Percentiles rank a stretch among this genome's conserved stretches.
These are phyloP conservation scores for Malus hybrid DNA, from an alignment of 331 rosid species.

Conservation along the genomic window DNA sequence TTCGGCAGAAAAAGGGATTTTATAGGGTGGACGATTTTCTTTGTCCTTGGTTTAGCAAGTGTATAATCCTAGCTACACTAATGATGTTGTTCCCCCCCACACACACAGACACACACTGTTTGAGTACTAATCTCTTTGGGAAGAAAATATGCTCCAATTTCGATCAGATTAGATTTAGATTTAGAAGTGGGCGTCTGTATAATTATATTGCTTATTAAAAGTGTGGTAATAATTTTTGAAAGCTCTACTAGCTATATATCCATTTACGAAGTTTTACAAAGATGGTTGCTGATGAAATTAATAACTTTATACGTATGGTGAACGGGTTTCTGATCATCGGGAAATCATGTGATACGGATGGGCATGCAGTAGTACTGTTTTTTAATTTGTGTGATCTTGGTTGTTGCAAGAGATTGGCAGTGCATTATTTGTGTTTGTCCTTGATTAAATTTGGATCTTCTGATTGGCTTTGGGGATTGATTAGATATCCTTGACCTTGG, in stretches of 20 bases:
- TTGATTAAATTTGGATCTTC: neutral
- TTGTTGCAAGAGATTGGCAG: neutral
- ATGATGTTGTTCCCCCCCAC: slow-evolving; percentile 29
- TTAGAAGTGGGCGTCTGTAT: neutral
- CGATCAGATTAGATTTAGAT: slow-evolving; percentile 19
- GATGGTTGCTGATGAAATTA: too few relatives aligned
- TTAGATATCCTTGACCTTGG: neutral
- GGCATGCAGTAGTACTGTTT: neutral
- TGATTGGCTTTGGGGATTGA: neutral
- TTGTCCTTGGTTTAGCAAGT: slow-evolving; percentile 23
- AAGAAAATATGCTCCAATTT: slow-evolving; percentile 8
- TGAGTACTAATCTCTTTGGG: neutral
- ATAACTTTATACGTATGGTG: neutral
- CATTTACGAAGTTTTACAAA: too few relatives aligned
- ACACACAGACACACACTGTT: neutral
- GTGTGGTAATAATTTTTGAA: too few relatives aligned
- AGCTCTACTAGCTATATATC: too few relatives aligned
- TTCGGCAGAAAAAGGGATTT: slow-evolving; percentile 41
- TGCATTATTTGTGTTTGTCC: neutral
- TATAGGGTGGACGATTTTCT: slow-evolving; percentile 39
- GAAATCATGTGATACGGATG: slow-evolving; percentile 8
- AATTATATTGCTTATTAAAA: too few relatives aligned
- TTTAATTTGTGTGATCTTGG: neutral
- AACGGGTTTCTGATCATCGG: slow-evolving; percentile 3
- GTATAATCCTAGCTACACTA: slow-evolving; percentile 24